Base-by-base conservation (phyloP, 1,284 basidiomycete genomes). In the Entoloma clypeatum region DNA sequence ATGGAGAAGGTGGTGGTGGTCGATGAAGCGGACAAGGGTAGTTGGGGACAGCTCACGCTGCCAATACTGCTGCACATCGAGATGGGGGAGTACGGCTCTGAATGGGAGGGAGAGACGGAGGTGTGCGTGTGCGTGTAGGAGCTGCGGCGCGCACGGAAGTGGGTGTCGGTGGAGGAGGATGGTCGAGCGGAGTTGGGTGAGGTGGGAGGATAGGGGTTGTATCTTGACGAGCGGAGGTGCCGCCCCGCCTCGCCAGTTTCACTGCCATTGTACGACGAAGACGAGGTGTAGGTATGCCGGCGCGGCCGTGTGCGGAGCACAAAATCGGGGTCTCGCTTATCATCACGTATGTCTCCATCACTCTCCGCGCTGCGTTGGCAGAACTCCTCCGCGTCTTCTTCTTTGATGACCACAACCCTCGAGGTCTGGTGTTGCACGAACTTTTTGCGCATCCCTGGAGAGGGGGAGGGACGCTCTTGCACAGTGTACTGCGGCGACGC, bases 291-390 rank as follows among this genome's bases (percentile, higher is more conserved):
- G 44, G 63, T 43, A 52, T 57, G 49, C 57, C 44, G 56, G 45
- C 39, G 53, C 22, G 51, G 63, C 49, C 51, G 49, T n/a, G n/a
- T n/a, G 50, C 49, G 51, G 45, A 60, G 57, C 42, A 61, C 57
- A 46, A 68, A 66, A 42, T 69, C 47, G 5, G 47, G 50, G 39
- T 51, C 51, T 6, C 41, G 50, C 11, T 18, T 42, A 35, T 50
- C 51, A 18, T 52, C 50, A 5, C n/a, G n/a, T n/a, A n/a, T n/a
- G n/a, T n/a, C n/a, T n/a, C 50, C 50, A 14, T 52, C 50, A 27
- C 47, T 49, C 27, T 52, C 50, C 5, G 31, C 16, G 1, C 35
- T 38, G 4, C 47, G 45, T 0, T 50, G 48, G 3, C 43, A 44
- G 2, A n/a, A 16, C 11, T 48, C 48, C 18, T 44, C 36, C 6